A percentile compares a stretch with the other conserved stretches of the same genome.
These are phyloP conservation scores for Madurella mycetomatis DNA, from an alignment of 2,329 filamentous ascomycete genomes.

Conservation along the genomic window DNA sequence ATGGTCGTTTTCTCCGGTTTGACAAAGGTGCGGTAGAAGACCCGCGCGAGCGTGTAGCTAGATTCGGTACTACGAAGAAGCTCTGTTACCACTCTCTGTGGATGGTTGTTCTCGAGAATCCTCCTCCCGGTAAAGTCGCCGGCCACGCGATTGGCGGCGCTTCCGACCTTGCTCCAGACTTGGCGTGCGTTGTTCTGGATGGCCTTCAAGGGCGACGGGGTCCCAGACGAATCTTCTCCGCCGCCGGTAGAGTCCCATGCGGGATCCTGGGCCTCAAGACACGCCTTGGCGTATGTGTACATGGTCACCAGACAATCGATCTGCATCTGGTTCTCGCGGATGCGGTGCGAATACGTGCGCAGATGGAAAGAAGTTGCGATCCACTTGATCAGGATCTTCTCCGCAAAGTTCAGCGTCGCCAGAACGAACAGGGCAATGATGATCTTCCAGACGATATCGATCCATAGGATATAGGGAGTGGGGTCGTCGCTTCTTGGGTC, in stretches of 20 bases:
- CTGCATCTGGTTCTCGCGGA: slow-evolving; percentile 77
- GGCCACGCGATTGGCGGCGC: slow-evolving; percentile 79
- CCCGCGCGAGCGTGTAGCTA: slow-evolving; percentile 78
- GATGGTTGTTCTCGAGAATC: slow-evolving; percentile 64
- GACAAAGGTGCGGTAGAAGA: slow-evolving; percentile 82
- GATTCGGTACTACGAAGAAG: slow-evolving; percentile 68
- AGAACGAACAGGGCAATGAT: slow-evolving; percentile 81
- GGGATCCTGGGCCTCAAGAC: slow-evolving; percentile 51
- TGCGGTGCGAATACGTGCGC: slow-evolving; percentile 83
- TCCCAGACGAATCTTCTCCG: slow-evolving; percentile 46
- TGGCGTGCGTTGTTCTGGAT: slow-evolving; percentile 71
- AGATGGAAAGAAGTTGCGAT: slow-evolving; percentile 92
- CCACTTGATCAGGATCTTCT: slow-evolving; percentile 92
- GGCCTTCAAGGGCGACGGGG: slow-evolving; percentile 68
- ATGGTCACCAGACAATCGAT: slow-evolving; percentile 57
- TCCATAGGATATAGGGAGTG: slow-evolving; percentile 58
- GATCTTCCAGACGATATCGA: slow-evolving; percentile 75
- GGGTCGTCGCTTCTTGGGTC: slow-evolving; percentile 41
- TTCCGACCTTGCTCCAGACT: slow-evolving; percentile 74
- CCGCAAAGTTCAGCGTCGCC: slow-evolving; percentile 72
- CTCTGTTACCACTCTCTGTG: slow-evolving; percentile 77
- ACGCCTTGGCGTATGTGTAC: slow-evolving; percentile 71
- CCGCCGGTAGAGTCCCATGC: slow-evolving; percentile 41
- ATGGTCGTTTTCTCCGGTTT: slow-evolving; percentile 72
- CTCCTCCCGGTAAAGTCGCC: slow-evolving; percentile 85